phyloP scores from a whole-genome alignment of 108 stramenopile species.

The Cyclotella atomus region DNA sequence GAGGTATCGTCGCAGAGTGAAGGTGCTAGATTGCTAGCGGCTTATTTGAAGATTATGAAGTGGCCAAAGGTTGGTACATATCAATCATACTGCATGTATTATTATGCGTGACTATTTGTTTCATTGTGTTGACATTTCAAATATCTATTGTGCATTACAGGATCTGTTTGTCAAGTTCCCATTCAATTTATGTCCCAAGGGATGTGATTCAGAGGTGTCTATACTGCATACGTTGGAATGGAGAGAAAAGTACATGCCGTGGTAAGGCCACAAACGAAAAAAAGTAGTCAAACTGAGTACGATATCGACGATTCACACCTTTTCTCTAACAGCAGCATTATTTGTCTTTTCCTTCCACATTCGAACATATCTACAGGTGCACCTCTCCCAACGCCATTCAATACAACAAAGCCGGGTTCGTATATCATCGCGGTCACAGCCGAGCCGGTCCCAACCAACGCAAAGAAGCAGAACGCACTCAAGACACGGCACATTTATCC shows the following conservation, averaged over 20 bases:
- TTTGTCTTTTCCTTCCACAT: neutral
- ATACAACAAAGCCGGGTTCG: slow-evolving; percentile 63
- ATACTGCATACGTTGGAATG: slow-evolving; percentile 70
- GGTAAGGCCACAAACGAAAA: slow-evolving; percentile 13
- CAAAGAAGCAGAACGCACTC: slow-evolving; percentile 7
- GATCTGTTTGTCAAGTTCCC: slow-evolving; percentile 60
- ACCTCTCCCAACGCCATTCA: slow-evolving; percentile 50
- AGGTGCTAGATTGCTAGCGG: slow-evolving; percentile 35
- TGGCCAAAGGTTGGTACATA: slow-evolving; percentile 32
- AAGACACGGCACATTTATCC: slow-evolving; percentile 10
- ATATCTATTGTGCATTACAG: neutral
- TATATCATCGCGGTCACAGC: slow-evolving; percentile 65
- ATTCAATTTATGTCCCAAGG: slow-evolving; percentile 57
- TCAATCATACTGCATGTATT: too few relatives aligned
- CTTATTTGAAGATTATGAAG: slow-evolving; percentile 58
- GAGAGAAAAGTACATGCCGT: slow-evolving; percentile 76
- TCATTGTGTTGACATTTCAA: too few relatives aligned
- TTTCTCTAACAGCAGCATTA: neutral
- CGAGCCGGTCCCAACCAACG: slow-evolving; percentile 33
- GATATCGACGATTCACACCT: too few relatives aligned
- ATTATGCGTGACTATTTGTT: too few relatives aligned
- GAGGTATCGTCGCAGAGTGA: slow-evolving; percentile 6
- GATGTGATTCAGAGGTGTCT: slow-evolving; percentile 65
- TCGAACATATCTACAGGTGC: slow-evolving; percentile 10
- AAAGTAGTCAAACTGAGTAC: too few relatives aligned